phyloP scores from a whole-genome alignment of 2,329 filamentous ascomycete genomes.

The Aspergillus sp. region DNA sequence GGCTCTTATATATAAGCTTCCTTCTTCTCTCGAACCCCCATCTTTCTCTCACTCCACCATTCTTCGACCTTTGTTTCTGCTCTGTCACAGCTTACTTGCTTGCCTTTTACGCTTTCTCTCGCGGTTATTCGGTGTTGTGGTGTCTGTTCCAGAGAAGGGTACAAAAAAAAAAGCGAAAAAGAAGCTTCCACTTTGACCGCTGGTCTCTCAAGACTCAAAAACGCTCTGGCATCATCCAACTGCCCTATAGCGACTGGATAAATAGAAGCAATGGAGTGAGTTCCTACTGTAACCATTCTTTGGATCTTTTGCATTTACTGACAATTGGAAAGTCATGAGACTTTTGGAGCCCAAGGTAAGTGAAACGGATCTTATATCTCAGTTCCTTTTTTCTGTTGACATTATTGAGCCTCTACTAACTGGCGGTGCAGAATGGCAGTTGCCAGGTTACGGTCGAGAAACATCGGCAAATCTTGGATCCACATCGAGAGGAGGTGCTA shows the following conservation, averaged over 20 bases:
- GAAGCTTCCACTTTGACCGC: too few relatives aligned
- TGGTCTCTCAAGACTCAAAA: too few relatives aligned
- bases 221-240: too few relatives aligned
- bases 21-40: background rate
- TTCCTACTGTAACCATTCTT: background rate
- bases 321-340: constrained; percentile 12
- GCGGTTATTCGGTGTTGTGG: background rate
- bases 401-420: background rate
- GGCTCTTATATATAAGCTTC: background rate
- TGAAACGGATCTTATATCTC: too few relatives aligned
- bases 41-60: background rate
- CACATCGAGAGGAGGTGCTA: background rate
- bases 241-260: background rate
- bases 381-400: too few relatives aligned
- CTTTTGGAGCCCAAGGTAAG: constrained; percentile 17
- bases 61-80: background rate
- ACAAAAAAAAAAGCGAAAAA: too few relatives aligned
- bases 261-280: constrained; percentile 1
- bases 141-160: too few relatives aligned
- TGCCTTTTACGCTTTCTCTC: background rate
- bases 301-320: background rate
- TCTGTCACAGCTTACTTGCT: background rate
- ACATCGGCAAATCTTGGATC: background rate
- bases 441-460: constrained; percentile 15
- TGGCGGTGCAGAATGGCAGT: constrained; percentile 14